phyloP scores from a whole-genome alignment of 148 eudicot species.

The Rhododendron ferrugineum region DNA sequence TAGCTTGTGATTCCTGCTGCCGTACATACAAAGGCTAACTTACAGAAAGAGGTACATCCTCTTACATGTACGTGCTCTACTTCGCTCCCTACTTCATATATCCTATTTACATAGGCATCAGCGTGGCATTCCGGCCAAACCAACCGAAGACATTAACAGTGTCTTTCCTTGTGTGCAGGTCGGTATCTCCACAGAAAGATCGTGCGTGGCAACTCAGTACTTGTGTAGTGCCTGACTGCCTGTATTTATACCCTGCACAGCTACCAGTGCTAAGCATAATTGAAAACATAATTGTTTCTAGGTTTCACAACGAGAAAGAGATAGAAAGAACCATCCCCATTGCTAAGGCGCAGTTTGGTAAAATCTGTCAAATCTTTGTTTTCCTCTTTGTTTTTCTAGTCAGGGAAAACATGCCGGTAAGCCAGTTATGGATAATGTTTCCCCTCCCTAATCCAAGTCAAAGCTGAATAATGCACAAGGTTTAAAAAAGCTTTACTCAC shows the following conservation, averaged over 20 bases:
- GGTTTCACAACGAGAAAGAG: not conserved
- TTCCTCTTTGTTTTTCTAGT: not conserved
- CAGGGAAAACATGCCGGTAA: not conserved
- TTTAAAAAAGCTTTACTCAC: not conserved
- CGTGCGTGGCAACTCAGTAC: not conserved
- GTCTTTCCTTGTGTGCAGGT: too few relatives aligned
- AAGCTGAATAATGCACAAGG: not conserved
- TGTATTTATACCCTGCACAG: not conserved
- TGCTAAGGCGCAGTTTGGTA: not conserved
- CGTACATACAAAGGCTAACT: too few relatives aligned
- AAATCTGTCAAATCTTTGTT: not conserved
- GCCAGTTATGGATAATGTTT: not conserved
- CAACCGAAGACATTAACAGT: too few relatives aligned
- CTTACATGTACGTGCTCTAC: too few relatives aligned
- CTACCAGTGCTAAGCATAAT: not conserved
- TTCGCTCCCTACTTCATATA: too few relatives aligned
- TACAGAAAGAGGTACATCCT: too few relatives aligned
- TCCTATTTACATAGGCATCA: too few relatives aligned
- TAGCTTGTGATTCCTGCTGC: too few relatives aligned
- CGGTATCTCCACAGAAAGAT: too few relatives aligned
- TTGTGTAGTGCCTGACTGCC: not conserved
- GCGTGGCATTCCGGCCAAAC: too few relatives aligned
- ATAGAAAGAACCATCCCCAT: not conserved
- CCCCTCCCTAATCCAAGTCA: not conserved
- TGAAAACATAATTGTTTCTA: too few relatives aligned